These are phyloP conservation scores for Saitozyma podzolica DNA, from an alignment of 768 basidiomycete genomes.

Conservation along the genomic window DNA sequence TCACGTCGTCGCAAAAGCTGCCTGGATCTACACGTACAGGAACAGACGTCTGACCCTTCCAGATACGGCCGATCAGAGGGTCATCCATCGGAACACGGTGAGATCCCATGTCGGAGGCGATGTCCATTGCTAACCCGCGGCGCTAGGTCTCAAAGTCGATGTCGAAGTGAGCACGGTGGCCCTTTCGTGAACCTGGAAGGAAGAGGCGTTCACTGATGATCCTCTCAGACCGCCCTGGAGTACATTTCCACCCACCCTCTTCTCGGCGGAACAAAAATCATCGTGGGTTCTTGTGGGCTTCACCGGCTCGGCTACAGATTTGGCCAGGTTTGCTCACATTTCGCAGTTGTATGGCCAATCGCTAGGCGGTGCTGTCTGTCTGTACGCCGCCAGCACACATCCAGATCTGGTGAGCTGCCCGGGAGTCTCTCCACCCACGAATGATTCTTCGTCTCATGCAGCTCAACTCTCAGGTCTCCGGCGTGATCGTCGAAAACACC, in stretches of 20 bases:
- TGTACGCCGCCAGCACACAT: slow-evolving; percentile 80
- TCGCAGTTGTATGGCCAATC: slow-evolving; percentile 62
- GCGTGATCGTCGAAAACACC: slow-evolving; percentile 88
- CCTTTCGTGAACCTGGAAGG: too few species aligned
- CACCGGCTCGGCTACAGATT: not conserved
- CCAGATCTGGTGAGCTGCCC: slow-evolving; percentile 60
- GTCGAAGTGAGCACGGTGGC: slow-evolving; percentile 64
- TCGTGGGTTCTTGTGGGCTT: slow-evolving; percentile 50
- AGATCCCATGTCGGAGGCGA: slow-evolving; percentile 4
- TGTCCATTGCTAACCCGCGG: not conserved
- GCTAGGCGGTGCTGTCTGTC: slow-evolving; percentile 82
- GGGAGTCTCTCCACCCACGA: slow-evolving; percentile 1
- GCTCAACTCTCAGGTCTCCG: slow-evolving; percentile 60
- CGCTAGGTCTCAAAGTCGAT: slow-evolving; percentile 72
- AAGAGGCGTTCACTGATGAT: not conserved
- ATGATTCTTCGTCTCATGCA: not conserved
- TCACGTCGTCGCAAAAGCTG: not conserved
- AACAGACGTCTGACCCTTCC: slow-evolving; percentile 2
- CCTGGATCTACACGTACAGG: slow-evolving; percentile 6
- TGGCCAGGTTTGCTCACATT: not conserved
- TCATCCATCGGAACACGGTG: slow-evolving; percentile 78
- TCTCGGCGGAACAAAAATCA: slow-evolving; percentile 68
- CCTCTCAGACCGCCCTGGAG: slow-evolving; percentile 61
- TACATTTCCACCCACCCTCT: slow-evolving; percentile 67
- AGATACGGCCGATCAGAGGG: slow-evolving; percentile 91